Evolutionary conservation across 2,329 filamentous ascomycete species (phyloP), one percentile per base, ranked within the genome.

Genomic region (Phaeoacremonium minimum): DNA sequence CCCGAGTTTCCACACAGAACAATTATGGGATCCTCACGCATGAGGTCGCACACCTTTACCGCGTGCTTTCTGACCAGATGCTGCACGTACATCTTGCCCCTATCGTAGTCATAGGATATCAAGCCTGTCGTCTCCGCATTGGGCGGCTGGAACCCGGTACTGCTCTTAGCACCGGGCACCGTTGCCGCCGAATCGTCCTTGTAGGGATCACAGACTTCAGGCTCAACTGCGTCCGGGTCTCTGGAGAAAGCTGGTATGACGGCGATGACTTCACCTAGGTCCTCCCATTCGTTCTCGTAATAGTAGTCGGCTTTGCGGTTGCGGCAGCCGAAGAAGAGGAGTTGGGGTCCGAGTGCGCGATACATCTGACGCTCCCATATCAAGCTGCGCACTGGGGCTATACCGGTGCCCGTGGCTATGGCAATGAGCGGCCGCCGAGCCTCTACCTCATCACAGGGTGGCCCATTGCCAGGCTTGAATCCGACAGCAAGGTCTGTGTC

Each of bases 291-390:
- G 0, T 81, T 59, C 5, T 69, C 60, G 56, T 93, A 98, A 63
- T 89, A 90, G 61, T 78, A 96, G 56, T 98, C 93, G 0, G 83
- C 76, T 0, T 65, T 50, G 9, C 69, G 63, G 50, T 87, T 94
- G 19, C 93, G 81, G 46, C 86, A 88, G 9, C 93, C 93, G 47
- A 88, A 97, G 59, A 97, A 83, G 2, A 98, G 68, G 1, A 87
- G 49, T 4, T 71, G 71, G 0, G 67, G 64, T 5, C 66, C 69
- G 6, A 13, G 45, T 40, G 44, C 32, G 17, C 59, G 45, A 29
- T 37, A 36, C 6, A 34, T 30, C 12, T 57, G 51, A n/a, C 88
- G 83, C 47, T 94, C 83, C 55, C 85, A 82, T n/a, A 93, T 71
- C 47, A 96, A 71, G 5, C 84, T 78, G 4, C 90, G 80, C 51